These are phyloP conservation scores for Colletotrichum lini DNA, from an alignment of 2,329 filamentous ascomycete genomes.

Conservation along the genomic window DNA sequence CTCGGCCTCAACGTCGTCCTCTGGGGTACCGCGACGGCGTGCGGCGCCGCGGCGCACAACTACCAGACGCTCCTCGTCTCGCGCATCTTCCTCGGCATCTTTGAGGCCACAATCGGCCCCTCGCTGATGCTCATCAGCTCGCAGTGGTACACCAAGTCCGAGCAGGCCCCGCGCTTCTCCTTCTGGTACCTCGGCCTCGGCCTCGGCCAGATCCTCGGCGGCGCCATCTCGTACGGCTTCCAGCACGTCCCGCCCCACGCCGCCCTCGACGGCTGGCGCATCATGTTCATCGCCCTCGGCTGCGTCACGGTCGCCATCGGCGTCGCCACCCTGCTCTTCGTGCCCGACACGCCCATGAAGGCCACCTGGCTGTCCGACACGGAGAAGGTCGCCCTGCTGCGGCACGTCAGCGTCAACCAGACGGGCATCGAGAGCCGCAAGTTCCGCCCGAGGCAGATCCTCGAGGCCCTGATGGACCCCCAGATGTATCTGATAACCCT, in stretches of 20 bases:
- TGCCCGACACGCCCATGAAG: slow-evolving; percentile 64
- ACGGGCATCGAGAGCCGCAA: slow-evolving; percentile 69
- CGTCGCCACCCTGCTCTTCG: slow-evolving; percentile 53
- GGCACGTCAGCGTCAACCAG: slow-evolving; percentile 70
- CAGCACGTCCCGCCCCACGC: slow-evolving; percentile 62
- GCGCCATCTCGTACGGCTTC: slow-evolving; percentile 65
- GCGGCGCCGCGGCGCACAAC: slow-evolving; percentile 66
- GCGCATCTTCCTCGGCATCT: slow-evolving; percentile 72
- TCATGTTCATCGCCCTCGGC: slow-evolving; percentile 63
- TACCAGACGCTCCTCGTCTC: slow-evolving; percentile 68
- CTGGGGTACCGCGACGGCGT: slow-evolving; percentile 71
- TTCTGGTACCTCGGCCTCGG: slow-evolving; percentile 75
- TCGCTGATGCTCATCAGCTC: slow-evolving; percentile 73
- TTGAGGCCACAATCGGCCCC: slow-evolving; percentile 73
- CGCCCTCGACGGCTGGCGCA: slow-evolving; percentile 56
- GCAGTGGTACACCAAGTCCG: slow-evolving; percentile 70
- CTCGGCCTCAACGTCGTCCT: slow-evolving; percentile 70
- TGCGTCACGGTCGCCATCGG: slow-evolving; percentile 59
- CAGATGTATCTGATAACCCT: slow-evolving; percentile 66
- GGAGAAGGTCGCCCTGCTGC: slow-evolving; percentile 61
- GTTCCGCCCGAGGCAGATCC: slow-evolving; percentile 66
- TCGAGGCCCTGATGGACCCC: slow-evolving; percentile 66
- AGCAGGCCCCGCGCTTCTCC: slow-evolving; percentile 71
- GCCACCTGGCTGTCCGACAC: slow-evolving; percentile 54
- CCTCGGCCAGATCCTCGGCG: slow-evolving; percentile 67